Conservation (phyloP, 306 rosid genomes). For the Rosa multiflora region DNA sequence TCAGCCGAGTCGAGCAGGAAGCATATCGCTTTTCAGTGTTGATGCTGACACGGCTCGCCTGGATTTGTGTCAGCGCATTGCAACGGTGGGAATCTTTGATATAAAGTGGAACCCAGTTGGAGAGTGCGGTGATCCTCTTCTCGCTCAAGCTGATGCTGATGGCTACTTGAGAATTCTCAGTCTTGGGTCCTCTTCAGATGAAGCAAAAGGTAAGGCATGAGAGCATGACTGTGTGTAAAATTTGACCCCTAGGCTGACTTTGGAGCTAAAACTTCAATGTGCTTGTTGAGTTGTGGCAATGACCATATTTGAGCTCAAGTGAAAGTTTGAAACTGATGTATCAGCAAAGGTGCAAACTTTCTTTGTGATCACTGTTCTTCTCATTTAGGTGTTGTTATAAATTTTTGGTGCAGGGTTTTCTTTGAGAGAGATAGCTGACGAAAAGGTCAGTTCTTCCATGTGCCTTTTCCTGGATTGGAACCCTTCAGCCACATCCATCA, state of each 20-base stretch:
- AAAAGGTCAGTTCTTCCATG: slow-evolving; percentile 67
- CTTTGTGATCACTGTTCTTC: not conserved
- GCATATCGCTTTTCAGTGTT: slow-evolving; percentile 64
- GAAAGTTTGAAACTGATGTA: not conserved
- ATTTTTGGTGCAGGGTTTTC: slow-evolving; percentile 41
- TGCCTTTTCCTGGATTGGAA: slow-evolving; percentile 86
- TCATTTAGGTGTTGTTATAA: slow-evolving; percentile 10
- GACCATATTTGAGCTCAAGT: not conserved
- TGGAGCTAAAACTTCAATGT: not conserved
- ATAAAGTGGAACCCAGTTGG: slow-evolving; percentile 74
- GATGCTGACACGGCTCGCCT: slow-evolving; percentile 38
- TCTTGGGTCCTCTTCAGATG: slow-evolving; percentile 41
- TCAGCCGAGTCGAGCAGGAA: slow-evolving; percentile 63
- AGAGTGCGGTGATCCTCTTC: slow-evolving; percentile 43
- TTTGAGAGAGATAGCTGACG: slow-evolving; percentile 49
- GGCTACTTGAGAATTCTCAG: slow-evolving; percentile 68
- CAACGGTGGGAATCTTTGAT: slow-evolving; percentile 72
- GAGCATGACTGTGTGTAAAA: not conserved
- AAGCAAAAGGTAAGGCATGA: slow-evolving; percentile 57
- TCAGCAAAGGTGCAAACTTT: not conserved
- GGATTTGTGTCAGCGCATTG: slow-evolving; percentile 46
- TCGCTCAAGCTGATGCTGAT: slow-evolving; percentile 82
- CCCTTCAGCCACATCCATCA: slow-evolving; percentile 62
- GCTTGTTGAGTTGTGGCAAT: not conserved
- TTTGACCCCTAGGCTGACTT: too few relatives aligned